phyloP scores from a whole-genome alignment of 1,284 basidiomycete species.

The Clitocybe nebularis region DNA sequence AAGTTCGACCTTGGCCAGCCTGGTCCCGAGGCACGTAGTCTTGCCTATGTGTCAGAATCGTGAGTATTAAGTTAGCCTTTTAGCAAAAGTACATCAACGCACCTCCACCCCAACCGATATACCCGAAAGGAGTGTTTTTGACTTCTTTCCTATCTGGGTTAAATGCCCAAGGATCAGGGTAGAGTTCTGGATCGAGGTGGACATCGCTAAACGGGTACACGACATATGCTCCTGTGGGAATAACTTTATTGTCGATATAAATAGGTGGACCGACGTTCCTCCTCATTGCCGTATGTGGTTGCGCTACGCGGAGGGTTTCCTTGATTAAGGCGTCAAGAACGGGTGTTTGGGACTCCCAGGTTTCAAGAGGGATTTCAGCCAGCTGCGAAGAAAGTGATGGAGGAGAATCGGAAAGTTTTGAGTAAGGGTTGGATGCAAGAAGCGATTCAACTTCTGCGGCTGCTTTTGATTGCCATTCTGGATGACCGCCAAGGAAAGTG shows the following conservation, averaged over 20 bases:
- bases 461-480: constrained; percentile 57
- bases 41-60: constrained; percentile 42
- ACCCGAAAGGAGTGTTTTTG: constrained; percentile 49
- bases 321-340: constrained; percentile 65
- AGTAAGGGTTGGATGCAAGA: constrained; percentile 43
- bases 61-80: too few species aligned
- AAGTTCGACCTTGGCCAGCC: constrained; percentile 66
- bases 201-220: constrained; percentile 76
- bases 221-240: constrained; percentile 67
- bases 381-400: constrained; percentile 44
- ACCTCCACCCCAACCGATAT: constrained; percentile 78
- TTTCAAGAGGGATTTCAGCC: constrained; percentile 57
- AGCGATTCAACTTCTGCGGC: constrained; percentile 56
- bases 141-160: constrained; percentile 54
- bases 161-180: constrained; percentile 70
- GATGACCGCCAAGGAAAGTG: constrained; percentile 61
- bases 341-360: constrained; percentile 65
- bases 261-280: constrained; percentile 66
- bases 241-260: constrained; percentile 57
- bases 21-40: constrained; percentile 63
- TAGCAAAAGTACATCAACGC: constrained; percentile 26
- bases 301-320: constrained; percentile 70
- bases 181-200: constrained; percentile 64
- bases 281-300: constrained; percentile 75
- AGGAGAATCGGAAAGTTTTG: constrained; percentile 11